Base-by-base conservation (phyloP, 2,329 filamentous ascomycete species). In the Pseudogymnoascus sp. region DNA sequence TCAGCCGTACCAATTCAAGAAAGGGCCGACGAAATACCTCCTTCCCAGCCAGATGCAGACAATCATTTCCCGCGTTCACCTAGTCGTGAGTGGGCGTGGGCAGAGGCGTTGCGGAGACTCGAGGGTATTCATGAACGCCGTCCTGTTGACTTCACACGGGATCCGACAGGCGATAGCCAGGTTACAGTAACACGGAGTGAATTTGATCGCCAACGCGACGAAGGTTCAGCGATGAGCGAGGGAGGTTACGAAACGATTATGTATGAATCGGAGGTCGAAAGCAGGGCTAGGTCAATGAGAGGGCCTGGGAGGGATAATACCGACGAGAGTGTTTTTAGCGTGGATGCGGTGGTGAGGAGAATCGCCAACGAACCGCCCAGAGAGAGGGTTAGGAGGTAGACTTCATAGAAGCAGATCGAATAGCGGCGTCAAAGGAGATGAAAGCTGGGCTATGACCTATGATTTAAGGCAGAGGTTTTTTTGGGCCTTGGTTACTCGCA, bases 331-430 rank as follows among this genome's bases (percentile, higher is more conserved):
- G 28, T 33, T 11, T 56, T 56, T 16, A 56, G 50, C 10, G 6
- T 56, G n/a, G 50, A 56, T 33, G 50, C 50, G 50, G 50, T 56
- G 10, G 28, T 56, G 50, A 56, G 50, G 16, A 56, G 50, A 56
- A 56, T 56, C 11, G 50, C 50, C 28, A 56, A 56, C 50, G 50
- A 56, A 31, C 50, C 50, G 28, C 50, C 50, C 16, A 33, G 28
- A 12, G 16, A 22, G 28, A 56, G 50, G 28, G n/a, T 16, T 14
- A 56, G 50, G 28, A 33, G 50, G 50, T 56, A 56, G 11, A 22
- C 11, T 33, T 33, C 28, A 22, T 19, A 28, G 6, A 56, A n/a
- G n/a, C 28, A 35, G 24, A 16, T 31, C 2, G 2, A 56, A 56
- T 31, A 6, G 10, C 26, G 5, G 16, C 10, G 16, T 33, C 5